Conservation (phyloP, 1,284 basidiomycete genomes). For the Anthracocystis panici-leucophaei region DNA sequence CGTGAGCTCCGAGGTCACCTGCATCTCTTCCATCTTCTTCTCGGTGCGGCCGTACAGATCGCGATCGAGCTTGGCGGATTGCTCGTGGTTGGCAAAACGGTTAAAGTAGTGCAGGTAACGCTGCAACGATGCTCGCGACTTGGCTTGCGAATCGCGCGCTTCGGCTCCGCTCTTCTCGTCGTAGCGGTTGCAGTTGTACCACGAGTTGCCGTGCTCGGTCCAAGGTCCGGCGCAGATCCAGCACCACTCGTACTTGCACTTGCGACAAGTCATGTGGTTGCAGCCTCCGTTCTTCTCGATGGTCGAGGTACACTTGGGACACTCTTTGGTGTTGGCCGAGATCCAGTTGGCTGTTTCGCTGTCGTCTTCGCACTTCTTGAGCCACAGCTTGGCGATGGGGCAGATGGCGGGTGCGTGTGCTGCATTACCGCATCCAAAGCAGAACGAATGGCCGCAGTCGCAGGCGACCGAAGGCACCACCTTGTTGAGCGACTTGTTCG, state of each 20-base stretch:
- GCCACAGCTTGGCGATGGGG: conserved; percentile 88
- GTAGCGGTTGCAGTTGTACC: conserved; percentile 98
- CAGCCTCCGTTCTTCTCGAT: conserved; percentile 99
- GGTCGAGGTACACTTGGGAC: conserved; percentile 87
- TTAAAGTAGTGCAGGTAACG: conserved; percentile 79
- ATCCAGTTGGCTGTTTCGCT: conserved; percentile 99
- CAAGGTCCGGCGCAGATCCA: conserved; percentile 84
- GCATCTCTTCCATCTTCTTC: conserved; percentile 99
- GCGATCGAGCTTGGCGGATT: conserved; percentile 92
- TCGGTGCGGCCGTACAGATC: conserved; percentile 94
- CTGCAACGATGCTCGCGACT: conserved; percentile 86
- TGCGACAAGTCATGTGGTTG: conserved; percentile 71
- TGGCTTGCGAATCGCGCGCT: conserved; percentile 77
- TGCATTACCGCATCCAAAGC: conserved; percentile 67
- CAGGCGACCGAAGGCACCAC: conserved; percentile 91
- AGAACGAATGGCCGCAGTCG: conserved; percentile 78
- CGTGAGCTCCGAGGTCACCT: conserved; percentile 86
- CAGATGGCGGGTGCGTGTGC: conserved; percentile 94
- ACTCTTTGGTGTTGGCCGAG: conserved; percentile 99
- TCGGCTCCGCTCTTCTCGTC: conserved; percentile 92
- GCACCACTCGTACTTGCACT: conserved; percentile 74
- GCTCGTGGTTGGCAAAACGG: conserved; percentile 94
- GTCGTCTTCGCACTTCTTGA: conserved; percentile 97
- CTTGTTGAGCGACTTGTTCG: conserved; percentile 74
- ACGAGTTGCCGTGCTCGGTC: conserved; percentile 96